Percentiles rank a stretch among this genome's conserved stretches.
Conservation (phyloP, 257 asterid genomes). For the Plantago elongata region DNA sequence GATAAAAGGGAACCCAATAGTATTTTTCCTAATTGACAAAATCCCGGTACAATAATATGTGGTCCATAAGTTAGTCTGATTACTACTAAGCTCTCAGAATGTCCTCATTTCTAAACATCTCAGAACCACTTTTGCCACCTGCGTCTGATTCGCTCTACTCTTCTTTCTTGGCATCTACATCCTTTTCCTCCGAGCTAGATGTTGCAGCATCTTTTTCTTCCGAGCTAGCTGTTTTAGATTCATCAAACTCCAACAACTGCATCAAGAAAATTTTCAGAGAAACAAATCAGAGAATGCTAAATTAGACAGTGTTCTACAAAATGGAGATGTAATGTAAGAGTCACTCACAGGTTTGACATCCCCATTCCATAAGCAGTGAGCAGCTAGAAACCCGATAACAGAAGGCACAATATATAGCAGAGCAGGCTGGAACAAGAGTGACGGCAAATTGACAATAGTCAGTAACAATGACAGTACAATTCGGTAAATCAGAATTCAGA, state of each 20-base stretch:
- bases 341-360: constrained; percentile 79
- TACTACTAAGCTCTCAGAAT: constrained; percentile 3
- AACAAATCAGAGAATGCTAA: no score
- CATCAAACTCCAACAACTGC: constrained; percentile 82
- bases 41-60: no score
- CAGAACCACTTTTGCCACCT: neutral
- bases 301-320: no score
- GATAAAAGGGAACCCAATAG: no score
- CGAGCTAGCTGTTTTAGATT: constrained; percentile 42
- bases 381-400: constrained; percentile 86
- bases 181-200: constrained; percentile 32
- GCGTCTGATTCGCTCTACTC: constrained; percentile 11
- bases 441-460: neutral
- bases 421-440: constrained; percentile 66
- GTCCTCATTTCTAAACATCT: neutral
- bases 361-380: constrained; percentile 82
- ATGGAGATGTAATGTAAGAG: no score
- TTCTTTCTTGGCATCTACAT: constrained; percentile 41
- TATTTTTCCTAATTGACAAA: no score
- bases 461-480: neutral
- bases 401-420: constrained; percentile 90
- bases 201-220: constrained; percentile 37
- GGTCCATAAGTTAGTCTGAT: no score
- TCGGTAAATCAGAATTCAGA: neutral
- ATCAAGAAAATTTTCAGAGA: neutral